These are phyloP conservation scores for Begonia masoniana DNA, from an alignment of 306 rosid genomes.

Conservation along the genomic window DNA sequence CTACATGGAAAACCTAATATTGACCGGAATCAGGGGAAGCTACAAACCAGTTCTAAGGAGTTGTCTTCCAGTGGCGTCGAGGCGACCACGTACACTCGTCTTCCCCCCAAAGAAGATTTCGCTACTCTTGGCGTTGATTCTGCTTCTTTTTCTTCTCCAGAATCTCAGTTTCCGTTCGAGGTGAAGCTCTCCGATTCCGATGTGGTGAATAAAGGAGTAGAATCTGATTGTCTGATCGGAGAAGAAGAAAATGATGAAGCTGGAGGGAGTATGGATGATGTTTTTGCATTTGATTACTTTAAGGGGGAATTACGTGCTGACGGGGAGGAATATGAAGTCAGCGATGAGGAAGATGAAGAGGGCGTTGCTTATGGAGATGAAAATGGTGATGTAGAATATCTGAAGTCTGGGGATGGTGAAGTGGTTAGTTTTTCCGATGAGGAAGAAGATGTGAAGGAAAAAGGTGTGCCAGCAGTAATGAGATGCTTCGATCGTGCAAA, in stretches of 20 bases:
- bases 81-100: slow-evolving; percentile 77
- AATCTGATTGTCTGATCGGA: slow-evolving; percentile 9
- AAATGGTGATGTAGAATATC: slow-evolving; percentile 5
- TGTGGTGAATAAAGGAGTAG: slow-evolving; percentile 17
- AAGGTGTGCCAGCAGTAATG: slow-evolving; percentile 90
- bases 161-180: slow-evolving; percentile 21
- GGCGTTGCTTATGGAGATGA: background rate
- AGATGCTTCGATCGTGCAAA: slow-evolving; percentile 84
- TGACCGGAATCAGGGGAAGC: slow-evolving; percentile 7
- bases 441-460: slow-evolving; percentile 48
- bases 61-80: slow-evolving; percentile 36
- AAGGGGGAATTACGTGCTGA: slow-evolving; percentile 23
- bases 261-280: slow-evolving; percentile 2
- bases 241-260: slow-evolving; percentile 15
- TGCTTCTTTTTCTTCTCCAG: background rate
- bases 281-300: slow-evolving; percentile 15
- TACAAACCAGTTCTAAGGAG: slow-evolving; percentile 20
- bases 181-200: slow-evolving; percentile 61
- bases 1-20: slow-evolving; percentile 13
- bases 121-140: slow-evolving; percentile 15
- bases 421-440: background rate
- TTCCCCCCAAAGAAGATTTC: slow-evolving; percentile 73
- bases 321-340: slow-evolving; percentile 12
- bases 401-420: slow-evolving; percentile 8
- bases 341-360: slow-evolving; percentile 14